A percentile compares a stretch with the other conserved stretches of the same genome.
phyloP scores from a whole-genome alignment of 305 asterid genomes.

The Fraxinus greggii region DNA sequence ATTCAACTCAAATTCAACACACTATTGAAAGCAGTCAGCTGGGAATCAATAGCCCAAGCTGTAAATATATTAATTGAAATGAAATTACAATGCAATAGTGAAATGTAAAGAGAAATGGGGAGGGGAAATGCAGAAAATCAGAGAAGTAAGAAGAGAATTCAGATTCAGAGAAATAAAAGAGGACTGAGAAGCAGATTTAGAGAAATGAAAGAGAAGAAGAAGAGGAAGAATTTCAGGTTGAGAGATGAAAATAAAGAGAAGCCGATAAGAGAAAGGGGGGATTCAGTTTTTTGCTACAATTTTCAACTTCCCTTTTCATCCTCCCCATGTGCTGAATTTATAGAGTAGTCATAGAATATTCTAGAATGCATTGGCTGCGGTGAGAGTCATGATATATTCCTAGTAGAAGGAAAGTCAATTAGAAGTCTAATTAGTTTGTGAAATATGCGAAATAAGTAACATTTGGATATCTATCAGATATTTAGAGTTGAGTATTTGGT shows the following conservation, averaged over 20 bases:
- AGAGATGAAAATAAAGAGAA: too few species aligned
- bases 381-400: too few species aligned
- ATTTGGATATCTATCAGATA: conserved; percentile 6
- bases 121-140: background rate
- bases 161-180: background rate
- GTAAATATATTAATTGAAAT: background rate
- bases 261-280: too few species aligned
- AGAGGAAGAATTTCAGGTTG: too few species aligned
- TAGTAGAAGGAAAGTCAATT: background rate
- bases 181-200: background rate
- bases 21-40: background rate
- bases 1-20: too few species aligned
- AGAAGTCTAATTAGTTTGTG: background rate
- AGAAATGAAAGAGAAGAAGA: background rate
- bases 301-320: too few species aligned
- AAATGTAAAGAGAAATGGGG: background rate
- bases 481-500: background rate
- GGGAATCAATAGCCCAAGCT: background rate
- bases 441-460: background rate
- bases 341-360: too few species aligned
- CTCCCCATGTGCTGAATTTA: too few species aligned
- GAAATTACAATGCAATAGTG: background rate
- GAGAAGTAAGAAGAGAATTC: background rate
- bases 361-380: too few species aligned
- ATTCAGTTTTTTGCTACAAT: too few species aligned